Percentiles rank a stretch among this genome's conserved stretches.
These are phyloP conservation scores for Pleodorina starrii DNA, from an alignment of 139 green algal genomes.

Conservation along the genomic window DNA sequence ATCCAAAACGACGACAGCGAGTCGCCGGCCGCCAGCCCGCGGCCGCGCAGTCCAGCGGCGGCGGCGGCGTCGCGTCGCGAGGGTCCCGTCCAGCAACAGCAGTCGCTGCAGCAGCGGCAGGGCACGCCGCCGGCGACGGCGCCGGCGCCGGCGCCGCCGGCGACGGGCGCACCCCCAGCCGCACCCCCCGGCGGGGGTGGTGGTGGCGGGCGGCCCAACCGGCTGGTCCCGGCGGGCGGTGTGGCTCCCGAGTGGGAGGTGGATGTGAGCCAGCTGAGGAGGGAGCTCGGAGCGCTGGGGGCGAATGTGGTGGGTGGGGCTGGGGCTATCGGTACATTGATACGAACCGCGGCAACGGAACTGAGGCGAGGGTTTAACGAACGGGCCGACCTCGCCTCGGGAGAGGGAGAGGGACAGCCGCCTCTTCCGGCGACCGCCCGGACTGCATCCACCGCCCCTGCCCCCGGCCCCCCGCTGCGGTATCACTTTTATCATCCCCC, in stretches of 20 bases:
- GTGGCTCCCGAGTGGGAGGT: slow-evolving; percentile 24
- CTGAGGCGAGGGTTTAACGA: too few species aligned
- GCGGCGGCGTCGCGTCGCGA: neutral
- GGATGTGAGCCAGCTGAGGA: slow-evolving; percentile 35
- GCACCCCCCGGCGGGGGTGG: neutral
- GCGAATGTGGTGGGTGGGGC: slow-evolving; percentile 32
- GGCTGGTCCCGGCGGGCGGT: neutral
- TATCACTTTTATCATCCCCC: too few species aligned
- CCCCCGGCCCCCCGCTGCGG: too few species aligned
- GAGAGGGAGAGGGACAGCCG: too few species aligned
- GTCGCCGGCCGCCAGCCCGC: neutral
- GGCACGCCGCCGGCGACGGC: neutral
- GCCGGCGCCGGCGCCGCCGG: neutral
- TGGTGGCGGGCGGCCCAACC: slow-evolving; percentile 18
- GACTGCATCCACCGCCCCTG: too few species aligned
- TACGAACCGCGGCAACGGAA: too few species aligned
- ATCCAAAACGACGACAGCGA: slow-evolving; percentile 20
- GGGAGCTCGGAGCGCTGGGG: slow-evolving; percentile 26
- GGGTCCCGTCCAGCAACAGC: neutral
- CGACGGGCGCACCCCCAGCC: neutral
- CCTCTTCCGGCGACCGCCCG: too few species aligned
- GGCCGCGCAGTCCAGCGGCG: neutral
- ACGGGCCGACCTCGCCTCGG: too few species aligned
- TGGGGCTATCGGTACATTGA: neutral
- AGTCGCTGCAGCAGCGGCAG: neutral